Evolutionary conservation across 805 yeast species (phyloP), one percentile per base, ranked within the genome.

Genomic region (Nakazawaea wyomingensis): DNA sequence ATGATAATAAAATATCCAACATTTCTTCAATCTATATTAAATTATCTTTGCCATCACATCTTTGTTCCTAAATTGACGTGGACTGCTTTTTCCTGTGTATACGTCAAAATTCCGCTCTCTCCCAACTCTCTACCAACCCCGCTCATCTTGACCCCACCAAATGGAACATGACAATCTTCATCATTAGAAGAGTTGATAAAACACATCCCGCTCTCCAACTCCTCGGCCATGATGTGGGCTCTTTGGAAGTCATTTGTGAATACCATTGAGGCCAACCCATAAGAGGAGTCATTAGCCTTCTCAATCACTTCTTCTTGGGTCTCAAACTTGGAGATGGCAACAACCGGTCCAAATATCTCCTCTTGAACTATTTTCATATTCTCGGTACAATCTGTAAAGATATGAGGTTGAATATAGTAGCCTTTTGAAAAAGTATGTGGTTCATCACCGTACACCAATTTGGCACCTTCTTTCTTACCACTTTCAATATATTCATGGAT

Each of bases 271-370:
- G 90, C 95, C 44, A 87, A 74, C 5, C 96, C 96, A 57, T 85
- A 87, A 41, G 71, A 72, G 9, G 88, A 72, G 53, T 75, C 76
- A 61, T 87, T 87, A 51, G 95, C 95, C 47, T 70, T 71, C 48
- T 61, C 65, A 21, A 87, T 49, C 4, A 78, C 95, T 55, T 86
- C 90, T 39, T 77, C 82, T 50, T 79, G 83, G 24, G 79, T 66
- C 29, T 66, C 57, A 65, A 87, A 87, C 61, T 75, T 77, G 45
- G 82, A 76, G 28, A 83, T 69, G 6, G 79, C 70, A 20, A 82
- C 87, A 27, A 87, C 96, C 13, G 96, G 96, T 16, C 96, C 96
- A 61, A 87, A 87, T 46, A 87, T 85, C 64, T 87, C 96, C 62
- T 87, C 95, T 50, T 72, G 71, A 45, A 81, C 83, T 39, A 87